These are phyloP conservation scores for Gossypium ekmanianum DNA, from an alignment of 345 rosid species.

Conservation along the genomic window DNA sequence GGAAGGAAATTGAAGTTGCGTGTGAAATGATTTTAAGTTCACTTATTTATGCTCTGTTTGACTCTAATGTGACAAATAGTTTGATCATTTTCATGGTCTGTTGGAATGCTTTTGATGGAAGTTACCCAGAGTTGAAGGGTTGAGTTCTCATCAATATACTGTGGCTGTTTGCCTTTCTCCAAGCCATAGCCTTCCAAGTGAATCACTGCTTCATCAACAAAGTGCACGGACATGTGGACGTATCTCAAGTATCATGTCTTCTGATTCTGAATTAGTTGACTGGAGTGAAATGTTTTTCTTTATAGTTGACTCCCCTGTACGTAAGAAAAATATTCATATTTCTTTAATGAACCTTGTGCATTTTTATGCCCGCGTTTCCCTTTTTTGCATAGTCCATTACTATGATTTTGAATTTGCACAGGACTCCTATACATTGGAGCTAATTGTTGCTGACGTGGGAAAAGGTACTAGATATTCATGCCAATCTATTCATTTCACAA, in stretches of 20 bases:
- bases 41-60: conserved; percentile 10
- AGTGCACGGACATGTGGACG: conserved; percentile 85
- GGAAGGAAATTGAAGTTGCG: not conserved
- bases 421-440: conserved; percentile 62
- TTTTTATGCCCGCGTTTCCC: not conserved
- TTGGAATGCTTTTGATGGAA: conserved; percentile 35
- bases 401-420: conserved; percentile 31
- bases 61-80: not conserved
- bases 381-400: not conserved
- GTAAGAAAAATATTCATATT: not conserved
- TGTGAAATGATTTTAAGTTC: not conserved
- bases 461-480: conserved; percentile 43
- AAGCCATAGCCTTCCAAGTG: conserved; percentile 41
- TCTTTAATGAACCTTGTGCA: not conserved
- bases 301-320: conserved; percentile 73
- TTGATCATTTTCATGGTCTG: conserved; percentile 21
- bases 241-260: conserved; percentile 43
- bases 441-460: conserved; percentile 64
- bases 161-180: conserved; percentile 55
- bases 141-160: conserved; percentile 63
- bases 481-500: not conserved
- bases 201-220: conserved; percentile 56
- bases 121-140: conserved; percentile 60
- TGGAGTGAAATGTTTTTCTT: conserved; percentile 95
- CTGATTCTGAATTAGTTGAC: conserved; percentile 49